Evolutionary conservation across 768 basidiomycete species (phyloP), one percentile per base, ranked within the genome.

Genomic region (Lactifluus piperatus): DNA sequence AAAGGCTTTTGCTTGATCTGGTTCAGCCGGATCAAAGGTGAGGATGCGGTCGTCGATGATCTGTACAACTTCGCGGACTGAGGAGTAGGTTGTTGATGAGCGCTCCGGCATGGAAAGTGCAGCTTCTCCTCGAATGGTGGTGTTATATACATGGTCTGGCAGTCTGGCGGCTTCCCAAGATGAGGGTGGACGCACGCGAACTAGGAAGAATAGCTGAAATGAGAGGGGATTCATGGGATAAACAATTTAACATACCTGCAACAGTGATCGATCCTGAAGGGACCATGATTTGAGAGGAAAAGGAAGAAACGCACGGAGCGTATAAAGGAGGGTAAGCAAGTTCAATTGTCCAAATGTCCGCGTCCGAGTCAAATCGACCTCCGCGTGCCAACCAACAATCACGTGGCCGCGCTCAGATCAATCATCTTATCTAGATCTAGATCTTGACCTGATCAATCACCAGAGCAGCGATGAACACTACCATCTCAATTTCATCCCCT

Each of bases 11-110:
- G 87, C 80, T 62, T 76, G 81, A 74, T 94, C 89, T 71, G 85
- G 86, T 73, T 97, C 93, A 60, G 91, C 88, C 36, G 94, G 94
- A 72, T 99, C 97, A 68, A 98, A 99, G 14, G 91, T 92, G 60
- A 98, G 79, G 67, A 95, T 91, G 56, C 94, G 84, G 76, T 95
- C 91, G 73, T 98, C 95, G 62, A 95, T 81, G 51, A 94, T 83
- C 71, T 94, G 91, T 54, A 93, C 82, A 64, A 93, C 82, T 63
- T 89, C 82, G 56, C 86, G 82, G 64, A 89, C 77, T 37, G 78
- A 74, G n/a, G 83, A 74, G 13, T 80, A 75, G 64, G 80, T 75
- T 10, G 77, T 71, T 32, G 81, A 74, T 37, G 74, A 62, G 68
- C 76, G 81, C 26, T 63, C 77, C 5, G 86, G 83, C 3, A 85